Evolutionary conservation across 805 yeast genomes (phyloP).

Genomic region (Candida argentea): DNA sequence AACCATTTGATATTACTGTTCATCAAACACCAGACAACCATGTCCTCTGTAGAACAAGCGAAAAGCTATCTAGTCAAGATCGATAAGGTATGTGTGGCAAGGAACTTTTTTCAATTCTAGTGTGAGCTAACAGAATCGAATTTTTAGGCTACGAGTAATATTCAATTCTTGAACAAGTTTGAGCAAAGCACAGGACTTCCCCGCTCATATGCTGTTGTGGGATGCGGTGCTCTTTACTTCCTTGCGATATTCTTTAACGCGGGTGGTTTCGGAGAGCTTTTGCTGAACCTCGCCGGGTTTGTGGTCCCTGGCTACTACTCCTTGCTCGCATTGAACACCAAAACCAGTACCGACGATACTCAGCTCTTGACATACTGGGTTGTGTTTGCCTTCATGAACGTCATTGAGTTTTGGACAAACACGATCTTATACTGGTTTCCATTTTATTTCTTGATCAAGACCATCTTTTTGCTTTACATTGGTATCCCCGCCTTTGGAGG

Average conservation of each 20-base stretch:
- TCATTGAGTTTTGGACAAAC: slow-evolving; percentile 91
- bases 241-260: slow-evolving; percentile 76
- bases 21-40: slow-evolving; percentile 15
- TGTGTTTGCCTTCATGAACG: slow-evolving; percentile 86
- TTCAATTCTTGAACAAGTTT: slow-evolving; percentile 21
- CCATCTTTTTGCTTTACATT: slow-evolving; percentile 75
- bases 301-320: slow-evolving; percentile 87
- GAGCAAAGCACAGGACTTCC: slow-evolving; percentile 48
- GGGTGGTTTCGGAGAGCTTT: slow-evolving; percentile 91
- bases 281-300: slow-evolving; percentile 88
- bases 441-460: slow-evolving; percentile 91
- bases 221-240: slow-evolving; percentile 55
- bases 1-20: too few relatives aligned
- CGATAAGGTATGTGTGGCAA: slow-evolving; percentile 38
- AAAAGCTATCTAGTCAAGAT: slow-evolving; percentile 37
- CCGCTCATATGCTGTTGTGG: slow-evolving; percentile 76
- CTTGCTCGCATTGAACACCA: slow-evolving; percentile 69
- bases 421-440: slow-evolving; percentile 94
- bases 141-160: slow-evolving; percentile 5
- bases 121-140: not conserved
- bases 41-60: slow-evolving; percentile 36
- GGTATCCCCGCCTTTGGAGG: slow-evolving; percentile 86
- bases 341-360: slow-evolving; percentile 66
- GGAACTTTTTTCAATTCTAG: too few relatives aligned
- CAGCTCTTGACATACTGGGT: slow-evolving; percentile 95